phyloP scores from a whole-genome alignment of 768 basidiomycete species.

The Pulveroboletus sp. region DNA sequence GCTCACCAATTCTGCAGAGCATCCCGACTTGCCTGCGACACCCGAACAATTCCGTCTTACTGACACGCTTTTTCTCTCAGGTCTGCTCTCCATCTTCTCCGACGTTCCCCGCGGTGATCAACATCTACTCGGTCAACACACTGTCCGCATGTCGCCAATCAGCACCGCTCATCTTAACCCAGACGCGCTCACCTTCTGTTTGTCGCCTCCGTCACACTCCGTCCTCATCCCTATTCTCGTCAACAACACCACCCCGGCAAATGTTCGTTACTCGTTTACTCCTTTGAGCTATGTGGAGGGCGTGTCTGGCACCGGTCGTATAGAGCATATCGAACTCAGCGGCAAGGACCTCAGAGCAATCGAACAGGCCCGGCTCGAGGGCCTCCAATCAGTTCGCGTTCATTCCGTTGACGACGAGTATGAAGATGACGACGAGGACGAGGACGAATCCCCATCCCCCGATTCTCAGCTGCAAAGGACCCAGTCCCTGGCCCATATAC shows the following conservation, averaged over 20 bases:
- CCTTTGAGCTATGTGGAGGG: conserved; percentile 53
- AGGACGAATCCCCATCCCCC: conserved; percentile 27
- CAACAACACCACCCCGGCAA: conserved; percentile 82
- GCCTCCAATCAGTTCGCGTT: conserved; percentile 44
- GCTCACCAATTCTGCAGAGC: conserved; percentile 23
- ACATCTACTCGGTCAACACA: conserved; percentile 83
- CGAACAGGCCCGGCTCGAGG: conserved; percentile 56
- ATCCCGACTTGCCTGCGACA: conserved; percentile 39
- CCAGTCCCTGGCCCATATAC: conserved; percentile 72
- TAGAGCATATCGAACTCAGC: conserved; percentile 55
- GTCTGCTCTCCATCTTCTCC: conserved; percentile 42
- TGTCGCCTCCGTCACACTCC: conserved; percentile 49
- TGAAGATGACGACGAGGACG: conserved; percentile 62
- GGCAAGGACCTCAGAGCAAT: conserved; percentile 67
- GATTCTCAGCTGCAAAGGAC: conserved; percentile 63
- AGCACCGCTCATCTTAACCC: conserved; percentile 92
- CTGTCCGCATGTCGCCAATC: conserved; percentile 89
- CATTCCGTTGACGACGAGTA: conserved; percentile 60
- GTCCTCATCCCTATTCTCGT: conserved; percentile 81
- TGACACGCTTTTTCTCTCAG: conserved; percentile 50
- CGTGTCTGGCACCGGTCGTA: conserved; percentile 39
- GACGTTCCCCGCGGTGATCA: conserved; percentile 41
- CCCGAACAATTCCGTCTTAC: conserved; percentile 47
- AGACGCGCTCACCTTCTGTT: conserved; percentile 67
- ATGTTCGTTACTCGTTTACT: conserved; percentile 70